Percentiles rank a stretch among this genome's conserved stretches.
Conservation (phyloP, 345 rosid genomes). For the Brassica rapa region DNA sequence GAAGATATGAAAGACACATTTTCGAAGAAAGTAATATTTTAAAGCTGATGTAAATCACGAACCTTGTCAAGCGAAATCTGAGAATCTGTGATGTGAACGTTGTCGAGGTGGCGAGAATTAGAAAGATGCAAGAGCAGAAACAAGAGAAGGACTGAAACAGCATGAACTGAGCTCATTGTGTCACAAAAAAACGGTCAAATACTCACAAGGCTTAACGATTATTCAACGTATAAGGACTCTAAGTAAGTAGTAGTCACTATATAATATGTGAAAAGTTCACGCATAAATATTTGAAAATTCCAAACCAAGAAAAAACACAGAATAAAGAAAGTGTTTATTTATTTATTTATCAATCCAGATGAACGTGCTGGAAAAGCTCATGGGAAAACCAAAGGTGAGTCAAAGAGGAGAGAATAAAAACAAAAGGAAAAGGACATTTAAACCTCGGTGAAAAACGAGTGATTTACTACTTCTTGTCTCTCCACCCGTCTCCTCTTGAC, state of each 20-base stretch:
- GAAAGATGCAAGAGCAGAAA: conserved; percentile 31
- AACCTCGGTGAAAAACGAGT: conserved; percentile 41
- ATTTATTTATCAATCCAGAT: conserved; percentile 24
- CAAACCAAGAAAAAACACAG: neutral
- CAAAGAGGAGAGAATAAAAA: conserved; percentile 24
- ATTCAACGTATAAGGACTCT: conserved; percentile 2
- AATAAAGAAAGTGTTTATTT: neutral
- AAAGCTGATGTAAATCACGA: conserved; percentile 11
- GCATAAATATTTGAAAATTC: conserved; percentile 13
- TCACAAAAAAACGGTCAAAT: neutral
- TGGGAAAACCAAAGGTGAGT: conserved; percentile 37
- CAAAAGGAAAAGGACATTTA: conserved; percentile 31
- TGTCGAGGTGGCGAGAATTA: conserved; percentile 37
- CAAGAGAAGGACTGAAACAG: conserved; percentile 28
- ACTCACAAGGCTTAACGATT: conserved; percentile 12
- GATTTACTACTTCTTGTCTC: conserved; percentile 37
- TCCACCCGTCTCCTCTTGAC: conserved; percentile 22
- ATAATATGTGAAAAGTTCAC: conserved; percentile 26
- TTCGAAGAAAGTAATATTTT: neutral
- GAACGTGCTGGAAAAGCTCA: conserved; percentile 32
- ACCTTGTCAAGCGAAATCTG: conserved; percentile 26
- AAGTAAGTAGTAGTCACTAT: conserved; percentile 19
- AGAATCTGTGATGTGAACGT: conserved; percentile 15
- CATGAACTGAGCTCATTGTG: conserved; percentile 27
- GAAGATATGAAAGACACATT: conserved; percentile 12